Evolutionary conservation across 208 protist genomes (phyloP), one percentile per base, ranked within the genome.

Genomic region (Acanthamoeba triangularis): DNA sequence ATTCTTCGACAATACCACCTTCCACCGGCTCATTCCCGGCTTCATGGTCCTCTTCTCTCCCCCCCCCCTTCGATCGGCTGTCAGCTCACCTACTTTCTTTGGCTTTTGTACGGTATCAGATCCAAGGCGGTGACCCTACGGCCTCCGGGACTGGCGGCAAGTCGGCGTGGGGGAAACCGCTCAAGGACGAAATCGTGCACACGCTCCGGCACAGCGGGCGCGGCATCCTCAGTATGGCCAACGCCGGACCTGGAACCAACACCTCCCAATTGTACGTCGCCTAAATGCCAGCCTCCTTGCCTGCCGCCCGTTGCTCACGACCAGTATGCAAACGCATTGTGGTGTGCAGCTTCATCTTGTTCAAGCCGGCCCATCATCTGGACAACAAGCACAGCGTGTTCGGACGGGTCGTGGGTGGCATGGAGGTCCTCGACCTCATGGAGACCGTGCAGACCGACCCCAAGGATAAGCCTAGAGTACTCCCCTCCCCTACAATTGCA

Each of bases 221-320:
- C 28, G 98, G 98, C 2, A 72, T 99, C 0, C 63, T 99, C 3
- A 97, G 95, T 47, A 99, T 99, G 98, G 98, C 98, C 37, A 99
- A 99, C 47, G 85, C 95, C 30, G 98, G 98, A 7, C 95, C 97
- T 3, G 94, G 98, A 54, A 98, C 98, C 25, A 98, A 98, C 78
- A 90, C 94, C 3, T 98, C 96, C 1, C 98, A 98, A 74, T 98
- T 98, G 96, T 97, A 61, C 44, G 63, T 3, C 7, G 41, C 41
- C 28, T 2, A 25, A n/a, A 13, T 10, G 25, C 61, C 25, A 59
- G 20, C 61, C 25, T 30, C 61, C 61, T 30, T 33, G 18, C 2
- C 61, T 67, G 18, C 61, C 16, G 41, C 41, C 61, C 25, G 25
- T 23, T 30, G 18, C 61, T 67, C 61, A 25, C 28, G 5, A 61